Evolutionary conservation across 768 basidiomycete genomes (phyloP), one percentile per base, ranked within the genome.

Genomic region (Cyclocybe cylindracea): DNA sequence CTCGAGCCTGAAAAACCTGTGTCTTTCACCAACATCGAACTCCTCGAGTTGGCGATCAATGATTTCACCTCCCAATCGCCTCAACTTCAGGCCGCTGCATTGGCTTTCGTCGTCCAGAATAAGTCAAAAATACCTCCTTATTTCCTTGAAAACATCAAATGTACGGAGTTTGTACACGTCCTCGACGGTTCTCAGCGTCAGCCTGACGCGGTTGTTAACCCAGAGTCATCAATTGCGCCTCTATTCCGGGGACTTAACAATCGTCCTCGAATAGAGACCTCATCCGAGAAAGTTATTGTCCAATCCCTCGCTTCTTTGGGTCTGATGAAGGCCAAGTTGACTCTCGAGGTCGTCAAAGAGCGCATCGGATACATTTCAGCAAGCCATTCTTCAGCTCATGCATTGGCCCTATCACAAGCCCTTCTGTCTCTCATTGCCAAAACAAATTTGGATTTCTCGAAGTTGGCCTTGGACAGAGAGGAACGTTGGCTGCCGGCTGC

Each of bases 401-500:
- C 53, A 4, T 11, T 52, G 7, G 40, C 41, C 4, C 39, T 53
- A 7, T 50, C 61, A 4, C 39, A 50, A 5, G 34, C 37, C 7
- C 49, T 64, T 3, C 19, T 61, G 35, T 31, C 19, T 0, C 48
- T 65, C 32, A 46, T 67, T 6, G 34, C 46, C 43, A 35, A 34
- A 35, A 35, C 57, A 6, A 52, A 56, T 18, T 42, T 68, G 16
- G 56, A 65, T 43, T 63, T 55, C 46, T 52, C 58, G 0, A 32
- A 39, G 2, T 49, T 63, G 33, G 5, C 18, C 10, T 14, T 55
- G 10, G 43, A 54, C 18, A 44, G 50, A 38, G 24, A 53, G 6
- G 35, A 56, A 6, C 37, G 38, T 14, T 78, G 78, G 76, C 54
- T 80, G 5, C 78, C 77, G 0, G 76, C 76, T 2, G 53, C 47